Base-by-base conservation (phyloP, 768 basidiomycete genomes). In the Cyathus striatus region DNA sequence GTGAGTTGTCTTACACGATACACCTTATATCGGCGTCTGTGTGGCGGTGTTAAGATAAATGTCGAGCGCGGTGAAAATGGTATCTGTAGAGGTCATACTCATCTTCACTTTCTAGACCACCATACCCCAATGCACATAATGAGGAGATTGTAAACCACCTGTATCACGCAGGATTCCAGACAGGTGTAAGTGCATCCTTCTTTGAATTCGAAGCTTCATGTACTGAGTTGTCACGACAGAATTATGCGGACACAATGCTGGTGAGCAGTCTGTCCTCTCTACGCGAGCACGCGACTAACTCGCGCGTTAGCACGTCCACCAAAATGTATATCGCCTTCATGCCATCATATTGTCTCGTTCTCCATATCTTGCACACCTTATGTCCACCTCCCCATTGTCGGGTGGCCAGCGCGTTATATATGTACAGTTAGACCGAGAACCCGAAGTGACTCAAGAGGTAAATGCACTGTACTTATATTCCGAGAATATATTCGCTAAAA, bases 281-380 rank as follows among this genome's bases (percentile, higher is more conserved):
- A 12, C 25, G 35, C 45, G 49, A 20, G 10, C 32, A 33, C 40
- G 44, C 45, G 25, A 41, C 42, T 38, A 46, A 30, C 25, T 9
- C 12, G 10, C 23, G 39, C 46, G 46, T 27, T 55, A 89, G 84
- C 85, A 86, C 67, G 79, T 86, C 44, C 78, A 81, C 57, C 79
- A 83, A 71, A 78, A 78, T 62, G 69, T 73, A 47, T 90, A 89
- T 62, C 78, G 80, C 42, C 76, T 90, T 25, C 87, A 92, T 66
- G 79, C 84, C 49, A 86, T 94, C 62, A 83, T 93, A 50, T 72
- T 94, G 48, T 88, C 90, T 47, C 83, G 85, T 41, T 92, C 90
- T 23, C 90, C 92, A 26, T 88, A 81, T 64, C 78, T 94, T 56
- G 87, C 85, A 30, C 89, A 91, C 60, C 72, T 90, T 51, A 89